phyloP scores from a whole-genome alignment of 805 yeast species.

The Hemisphaericaspora nanyangensis region DNA sequence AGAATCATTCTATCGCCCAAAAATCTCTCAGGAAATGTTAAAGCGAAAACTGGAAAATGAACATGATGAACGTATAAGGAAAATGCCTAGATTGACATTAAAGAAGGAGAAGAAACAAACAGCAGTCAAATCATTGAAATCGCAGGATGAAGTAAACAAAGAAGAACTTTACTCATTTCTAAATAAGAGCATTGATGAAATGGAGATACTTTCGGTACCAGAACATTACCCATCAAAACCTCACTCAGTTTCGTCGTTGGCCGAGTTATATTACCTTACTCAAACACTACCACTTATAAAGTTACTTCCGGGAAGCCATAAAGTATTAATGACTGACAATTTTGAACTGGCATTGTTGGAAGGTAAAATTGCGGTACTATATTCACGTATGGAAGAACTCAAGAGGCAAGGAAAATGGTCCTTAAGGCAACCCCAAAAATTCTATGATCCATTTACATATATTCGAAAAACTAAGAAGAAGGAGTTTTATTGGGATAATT shows the following conservation, averaged over 20 bases:
- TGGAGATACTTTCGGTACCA: constrained; percentile 38
- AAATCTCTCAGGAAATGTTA: constrained; percentile 2
- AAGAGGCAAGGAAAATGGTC: constrained; percentile 89
- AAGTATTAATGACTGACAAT: constrained; percentile 77
- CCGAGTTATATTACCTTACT: constrained; percentile 82
- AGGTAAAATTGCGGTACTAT: constrained; percentile 85
- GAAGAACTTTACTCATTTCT: constrained; percentile 17
- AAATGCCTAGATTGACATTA: constrained; percentile 1
- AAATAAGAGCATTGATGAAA: constrained; percentile 22
- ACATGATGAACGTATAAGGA: not conserved
- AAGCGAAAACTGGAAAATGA: constrained; percentile 7
- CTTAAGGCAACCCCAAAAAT: constrained; percentile 74
- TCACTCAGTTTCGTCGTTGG: constrained; percentile 54
- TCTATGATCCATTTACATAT: constrained; percentile 57
- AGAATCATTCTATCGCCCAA: constrained; percentile 7
- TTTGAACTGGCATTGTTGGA: constrained; percentile 84
- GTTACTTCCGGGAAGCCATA: constrained; percentile 79
- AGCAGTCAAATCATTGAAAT: constrained; percentile 11
- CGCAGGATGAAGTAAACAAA: constrained; percentile 8
- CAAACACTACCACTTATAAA: constrained; percentile 85
- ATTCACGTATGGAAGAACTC: constrained; percentile 87
- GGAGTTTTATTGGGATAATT: constrained; percentile 66
- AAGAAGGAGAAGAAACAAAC: constrained; percentile 6
- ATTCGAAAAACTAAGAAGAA: constrained; percentile 18
- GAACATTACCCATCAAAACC: constrained; percentile 40